These are phyloP conservation scores for Annulohypoxylon maeteangense DNA, from an alignment of 495 filamentous ascomycete genomes.

Conservation along the genomic window DNA sequence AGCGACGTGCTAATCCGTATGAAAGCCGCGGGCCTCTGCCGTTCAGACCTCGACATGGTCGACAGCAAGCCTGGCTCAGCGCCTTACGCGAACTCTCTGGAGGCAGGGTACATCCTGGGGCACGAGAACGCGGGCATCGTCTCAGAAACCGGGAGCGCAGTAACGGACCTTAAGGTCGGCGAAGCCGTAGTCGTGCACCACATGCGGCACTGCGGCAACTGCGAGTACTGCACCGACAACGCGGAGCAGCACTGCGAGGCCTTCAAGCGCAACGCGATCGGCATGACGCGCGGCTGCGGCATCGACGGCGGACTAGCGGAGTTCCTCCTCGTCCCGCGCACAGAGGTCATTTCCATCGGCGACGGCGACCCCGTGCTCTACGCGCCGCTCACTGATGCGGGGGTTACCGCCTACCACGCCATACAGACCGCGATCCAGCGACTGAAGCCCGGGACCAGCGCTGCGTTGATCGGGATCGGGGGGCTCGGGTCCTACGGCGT, in stretches of 20 bases:
- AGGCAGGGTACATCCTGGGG: conserved; percentile 39
- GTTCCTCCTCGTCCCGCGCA: conserved; percentile 18
- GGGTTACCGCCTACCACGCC: conserved; percentile 58
- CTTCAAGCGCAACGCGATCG: conserved; percentile 29
- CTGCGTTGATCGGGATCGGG: conserved; percentile 21
- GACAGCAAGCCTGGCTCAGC: conserved; percentile 27
- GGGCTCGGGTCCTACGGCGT: conserved; percentile 24
- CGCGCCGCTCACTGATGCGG: conserved; percentile 51
- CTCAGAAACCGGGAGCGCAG: conserved; percentile 51
- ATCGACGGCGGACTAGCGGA: conserved; percentile 24
- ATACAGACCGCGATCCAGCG: conserved; percentile 41
- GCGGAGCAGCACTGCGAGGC: conserved; percentile 33
- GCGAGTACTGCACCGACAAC: conserved; percentile 50
- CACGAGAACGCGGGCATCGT: conserved; percentile 54
- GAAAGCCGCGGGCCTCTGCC: conserved; percentile 60
- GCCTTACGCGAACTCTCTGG: conserved; percentile 10
- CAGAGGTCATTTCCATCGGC: conserved; percentile 38
- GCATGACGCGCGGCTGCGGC: conserved; percentile 27
- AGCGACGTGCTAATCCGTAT: conserved; percentile 60
- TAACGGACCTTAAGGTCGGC: conserved; percentile 56
- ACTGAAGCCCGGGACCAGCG: conserved; percentile 27
- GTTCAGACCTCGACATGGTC: conserved; percentile 61
- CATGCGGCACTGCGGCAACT: conserved; percentile 41
- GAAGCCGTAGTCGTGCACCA: conserved; percentile 59
- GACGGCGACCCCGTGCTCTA: conserved; percentile 42